A percentile compares a stretch with the other conserved stretches of the same genome.
phyloP scores from a whole-genome alignment of 1,284 basidiomycete genomes.

The Entoloma clypeatum region DNA sequence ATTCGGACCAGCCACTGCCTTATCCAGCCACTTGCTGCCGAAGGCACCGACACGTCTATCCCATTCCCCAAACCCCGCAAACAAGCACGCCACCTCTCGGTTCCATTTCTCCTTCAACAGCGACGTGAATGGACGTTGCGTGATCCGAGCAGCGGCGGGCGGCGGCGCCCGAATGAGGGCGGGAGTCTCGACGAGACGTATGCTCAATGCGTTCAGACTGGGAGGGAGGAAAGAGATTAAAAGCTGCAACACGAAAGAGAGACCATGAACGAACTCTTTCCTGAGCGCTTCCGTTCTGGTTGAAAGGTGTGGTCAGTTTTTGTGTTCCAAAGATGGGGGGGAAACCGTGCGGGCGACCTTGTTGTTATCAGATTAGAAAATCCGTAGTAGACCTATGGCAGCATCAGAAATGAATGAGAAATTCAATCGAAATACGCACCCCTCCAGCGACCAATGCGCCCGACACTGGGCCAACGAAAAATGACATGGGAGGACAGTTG shows the following conservation, averaged over 20 bases:
- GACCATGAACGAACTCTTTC: slow-evolving; percentile 40
- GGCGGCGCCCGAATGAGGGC: slow-evolving; percentile 40
- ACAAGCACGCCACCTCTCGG: slow-evolving; percentile 41
- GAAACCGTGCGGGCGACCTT: slow-evolving; percentile 29
- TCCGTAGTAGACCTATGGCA: slow-evolving; percentile 52
- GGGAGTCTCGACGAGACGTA: slow-evolving; percentile 44
- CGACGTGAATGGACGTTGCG: slow-evolving; percentile 38
- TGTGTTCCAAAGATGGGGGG: slow-evolving; percentile 1
- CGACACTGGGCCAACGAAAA: slow-evolving; percentile 51
- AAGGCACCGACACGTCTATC: slow-evolving; percentile 41
- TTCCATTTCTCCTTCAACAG: slow-evolving; percentile 52
- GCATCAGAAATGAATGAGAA: slow-evolving; percentile 2
- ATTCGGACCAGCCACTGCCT: no score
- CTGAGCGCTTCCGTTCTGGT: slow-evolving; percentile 49
- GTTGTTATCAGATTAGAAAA: slow-evolving; percentile 56
- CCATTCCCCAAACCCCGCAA: slow-evolving; percentile 37
- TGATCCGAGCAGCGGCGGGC: slow-evolving; percentile 47
- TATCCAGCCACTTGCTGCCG: slow-evolving; percentile 41
- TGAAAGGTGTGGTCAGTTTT: neutral
- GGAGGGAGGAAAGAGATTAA: slow-evolving; percentile 1
- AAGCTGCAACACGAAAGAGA: neutral
- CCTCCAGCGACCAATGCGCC: slow-evolving; percentile 57
- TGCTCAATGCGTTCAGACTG: slow-evolving; percentile 47
- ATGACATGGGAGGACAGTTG: slow-evolving; percentile 36
- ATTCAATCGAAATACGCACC: slow-evolving; percentile 28